Evolutionary conservation across 495 filamentous ascomycete species (phyloP), one percentile per base, ranked within the genome.

Genomic region (Cryomyces minteri): DNA sequence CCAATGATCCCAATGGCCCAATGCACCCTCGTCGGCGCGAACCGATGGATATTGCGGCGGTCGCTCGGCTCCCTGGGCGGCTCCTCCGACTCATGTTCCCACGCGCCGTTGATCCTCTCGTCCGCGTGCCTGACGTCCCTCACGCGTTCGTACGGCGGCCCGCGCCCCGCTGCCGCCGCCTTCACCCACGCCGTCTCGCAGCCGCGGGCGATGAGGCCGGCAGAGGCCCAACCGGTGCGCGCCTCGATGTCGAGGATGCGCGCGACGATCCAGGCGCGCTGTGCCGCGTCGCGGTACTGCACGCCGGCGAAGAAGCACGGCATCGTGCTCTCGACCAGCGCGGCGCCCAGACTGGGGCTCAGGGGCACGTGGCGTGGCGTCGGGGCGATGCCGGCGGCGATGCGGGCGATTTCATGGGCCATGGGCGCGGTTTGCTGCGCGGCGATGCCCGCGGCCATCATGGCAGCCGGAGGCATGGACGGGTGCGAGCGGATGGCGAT

Each of bases 381-480:
- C 41, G 86, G 84, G 6, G 77, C 71, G 33, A 96, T 67, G 1
- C 85, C 90, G 0, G 84, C 84, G 5, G 75, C 71, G 41, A 95
- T 88, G 5, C 79, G 73, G 33, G 86, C 88, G 32, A 95, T 77
- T 46, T 76, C 72, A 50, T 79, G 74, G 4, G 86, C 82, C 58
- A 72, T 80, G 1, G 56, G 57, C 6, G 70, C 73, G 4, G 90
- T 94, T 42, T 77, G 69, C 4, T 63, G 60, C 0, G 85, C 81
- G 6, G 77, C 73, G 33, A 90, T 69, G 8, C 75, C 77, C 0
- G 82, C 81, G 5, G 88, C 84, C 37, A 82, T 68, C 77, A 93
- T 88, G 45, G 86, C 79, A n/a, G 84, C 72, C 0, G 88, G 84
- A 5, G 86, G 90, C 87, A 95, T 94, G 2, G 70, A 74, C 0